Conservation (phyloP, 2,329 filamentous ascomycete species). For the Botrytis paeoniae region DNA sequence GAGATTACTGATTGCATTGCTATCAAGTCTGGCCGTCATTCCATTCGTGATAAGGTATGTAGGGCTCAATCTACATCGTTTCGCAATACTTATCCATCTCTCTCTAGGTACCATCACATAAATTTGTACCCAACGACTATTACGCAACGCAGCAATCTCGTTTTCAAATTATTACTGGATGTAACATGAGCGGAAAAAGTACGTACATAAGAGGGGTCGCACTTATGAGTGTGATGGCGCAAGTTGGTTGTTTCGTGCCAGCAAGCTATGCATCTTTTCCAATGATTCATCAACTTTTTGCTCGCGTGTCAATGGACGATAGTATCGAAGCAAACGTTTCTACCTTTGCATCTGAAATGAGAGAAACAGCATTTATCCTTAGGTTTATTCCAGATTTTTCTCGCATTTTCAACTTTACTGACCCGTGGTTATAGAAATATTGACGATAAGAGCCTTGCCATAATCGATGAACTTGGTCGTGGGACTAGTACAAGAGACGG, state of each 20-base stretch:
- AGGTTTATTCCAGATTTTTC: slow-evolving; percentile 41
- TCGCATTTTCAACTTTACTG: neutral
- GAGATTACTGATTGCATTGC: slow-evolving; percentile 61
- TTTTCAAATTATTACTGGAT: slow-evolving; percentile 92
- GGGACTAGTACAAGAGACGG: slow-evolving; percentile 89
- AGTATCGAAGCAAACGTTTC: slow-evolving; percentile 88
- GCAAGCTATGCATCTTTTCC: slow-evolving; percentile 80
- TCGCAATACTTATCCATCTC: neutral
- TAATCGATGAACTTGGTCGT: slow-evolving; percentile 89
- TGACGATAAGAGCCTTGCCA: slow-evolving; percentile 69
- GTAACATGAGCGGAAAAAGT: slow-evolving; percentile 97
- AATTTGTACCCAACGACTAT: slow-evolving; percentile 85
- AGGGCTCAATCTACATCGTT: neutral
- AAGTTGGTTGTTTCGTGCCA: slow-evolving; percentile 87
- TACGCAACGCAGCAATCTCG: slow-evolving; percentile 77
- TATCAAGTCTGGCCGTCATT: slow-evolving; percentile 65
- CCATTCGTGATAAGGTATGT: slow-evolving; percentile 59
- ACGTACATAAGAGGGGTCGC: slow-evolving; percentile 89
- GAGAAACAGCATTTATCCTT: slow-evolving; percentile 90
- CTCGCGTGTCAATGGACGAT: slow-evolving; percentile 82
- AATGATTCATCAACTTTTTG: slow-evolving; percentile 79
- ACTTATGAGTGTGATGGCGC: slow-evolving; percentile 86
- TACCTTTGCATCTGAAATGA: slow-evolving; percentile 92
- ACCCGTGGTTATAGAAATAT: slow-evolving; percentile 57
- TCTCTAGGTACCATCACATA: slow-evolving; percentile 57